Conservation (phyloP, 2,329 filamentous ascomycete genomes). For the Decorospora gaudefroyi region DNA sequence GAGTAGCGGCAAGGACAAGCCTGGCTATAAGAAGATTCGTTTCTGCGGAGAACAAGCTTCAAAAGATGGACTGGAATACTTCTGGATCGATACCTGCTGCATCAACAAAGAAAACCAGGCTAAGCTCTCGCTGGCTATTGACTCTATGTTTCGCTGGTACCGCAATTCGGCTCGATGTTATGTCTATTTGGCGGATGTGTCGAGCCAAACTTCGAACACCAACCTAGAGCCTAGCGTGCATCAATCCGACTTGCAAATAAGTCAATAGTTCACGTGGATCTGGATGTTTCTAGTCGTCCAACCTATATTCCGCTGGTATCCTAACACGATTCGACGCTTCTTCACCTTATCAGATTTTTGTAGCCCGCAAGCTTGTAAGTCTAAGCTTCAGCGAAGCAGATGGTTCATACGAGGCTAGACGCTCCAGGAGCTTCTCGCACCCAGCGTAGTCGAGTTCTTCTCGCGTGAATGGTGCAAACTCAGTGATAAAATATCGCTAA, state of each 20-base stretch:
- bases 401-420: background rate
- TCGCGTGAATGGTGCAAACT: slow-evolving; percentile 5
- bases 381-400: background rate
- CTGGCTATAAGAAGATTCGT: slow-evolving; percentile 13
- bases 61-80: slow-evolving; percentile 7
- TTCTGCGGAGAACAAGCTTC: slow-evolving; percentile 17
- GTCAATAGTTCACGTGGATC: no score
- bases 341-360: background rate
- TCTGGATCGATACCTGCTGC: no score
- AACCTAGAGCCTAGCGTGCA: no score
- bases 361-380: no score
- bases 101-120: no score
- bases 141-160: no score
- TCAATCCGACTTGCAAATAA: no score
- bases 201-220: no score
- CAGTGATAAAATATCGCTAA: slow-evolving; percentile 6
- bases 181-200: no score
- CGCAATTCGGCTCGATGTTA: no score
- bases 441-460: slow-evolving; percentile 12
- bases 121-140: no score
- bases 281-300: slow-evolving; percentile 3
- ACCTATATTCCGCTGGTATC: slow-evolving; percentile 9
- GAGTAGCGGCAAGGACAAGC: slow-evolving; percentile 8
- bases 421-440: slow-evolving; percentile 9
- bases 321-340: background rate